Evolutionary conservation across 1,139 yeast species (phyloP).

Genomic region (Saccharomyces hybrid): DNA sequence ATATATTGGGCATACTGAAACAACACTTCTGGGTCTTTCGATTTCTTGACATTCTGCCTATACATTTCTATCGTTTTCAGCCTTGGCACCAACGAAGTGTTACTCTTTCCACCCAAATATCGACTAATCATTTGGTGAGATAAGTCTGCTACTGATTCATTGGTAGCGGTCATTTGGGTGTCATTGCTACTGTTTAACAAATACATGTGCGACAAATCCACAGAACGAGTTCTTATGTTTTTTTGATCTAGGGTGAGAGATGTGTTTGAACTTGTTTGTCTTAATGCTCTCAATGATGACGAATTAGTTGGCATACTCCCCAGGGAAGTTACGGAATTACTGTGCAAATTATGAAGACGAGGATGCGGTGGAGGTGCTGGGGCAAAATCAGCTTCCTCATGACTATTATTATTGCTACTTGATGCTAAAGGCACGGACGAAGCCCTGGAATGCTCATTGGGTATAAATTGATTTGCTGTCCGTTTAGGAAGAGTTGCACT

Average conservation of each 20-base stretch:
- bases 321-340: neutral
- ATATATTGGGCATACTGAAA: conserved; percentile 89
- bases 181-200: conserved; percentile 30
- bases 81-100: conserved; percentile 51
- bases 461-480: neutral
- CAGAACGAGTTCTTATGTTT: conserved; percentile 29
- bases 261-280: neutral
- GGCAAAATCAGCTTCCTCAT: neutral
- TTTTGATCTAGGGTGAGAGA: neutral
- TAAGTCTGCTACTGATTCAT: conserved; percentile 34
- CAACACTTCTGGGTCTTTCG: conserved; percentile 76
- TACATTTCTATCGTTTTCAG: conserved; percentile 83
- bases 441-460: neutral
- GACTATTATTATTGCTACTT: neutral
- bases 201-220: conserved; percentile 36
- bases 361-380: neutral
- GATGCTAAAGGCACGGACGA: neutral
- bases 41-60: conserved; percentile 73
- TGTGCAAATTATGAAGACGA: neutral
- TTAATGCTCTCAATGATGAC: neutral
- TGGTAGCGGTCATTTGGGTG: conserved; percentile 33
- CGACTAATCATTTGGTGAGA: conserved; percentile 36
- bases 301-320: neutral
- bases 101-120: conserved; percentile 46
- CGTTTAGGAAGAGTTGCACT: neutral